Conservation (phyloP, 176 grass and related monocot species). For the Zizania latifolia region DNA sequence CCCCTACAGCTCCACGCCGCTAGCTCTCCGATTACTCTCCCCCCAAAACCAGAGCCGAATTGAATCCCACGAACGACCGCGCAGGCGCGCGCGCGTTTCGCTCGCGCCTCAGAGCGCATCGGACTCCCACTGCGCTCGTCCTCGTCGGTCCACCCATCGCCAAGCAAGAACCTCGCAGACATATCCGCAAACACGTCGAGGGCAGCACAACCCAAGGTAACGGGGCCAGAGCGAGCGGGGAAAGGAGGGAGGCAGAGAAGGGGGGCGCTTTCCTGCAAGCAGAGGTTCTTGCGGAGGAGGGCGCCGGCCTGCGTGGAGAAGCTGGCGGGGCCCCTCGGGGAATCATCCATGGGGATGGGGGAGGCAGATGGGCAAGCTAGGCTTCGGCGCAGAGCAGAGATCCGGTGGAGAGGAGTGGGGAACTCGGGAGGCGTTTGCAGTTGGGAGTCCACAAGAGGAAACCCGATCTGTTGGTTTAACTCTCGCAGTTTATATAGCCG, state of each 20-base stretch:
- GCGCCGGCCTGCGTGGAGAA: slow-evolving; percentile 51
- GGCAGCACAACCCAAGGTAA: background rate
- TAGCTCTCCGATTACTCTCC: background rate
- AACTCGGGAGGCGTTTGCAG: background rate
- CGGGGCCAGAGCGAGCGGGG: background rate
- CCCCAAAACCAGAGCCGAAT: background rate
- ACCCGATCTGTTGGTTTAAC: background rate
- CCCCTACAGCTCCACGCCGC: background rate
- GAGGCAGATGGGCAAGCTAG: background rate
- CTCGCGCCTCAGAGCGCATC: background rate
- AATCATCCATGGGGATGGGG: slow-evolving; percentile 22
- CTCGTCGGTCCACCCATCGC: background rate
- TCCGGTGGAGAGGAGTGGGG: background rate
- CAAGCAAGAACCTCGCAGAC: background rate
- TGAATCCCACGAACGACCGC: background rate
- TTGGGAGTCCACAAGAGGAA: background rate
- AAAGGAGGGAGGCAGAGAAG: background rate
- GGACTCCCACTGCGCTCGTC: background rate
- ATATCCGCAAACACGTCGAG: slow-evolving; percentile 17
- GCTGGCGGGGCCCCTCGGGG: slow-evolving; percentile 24
- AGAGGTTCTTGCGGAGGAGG: slow-evolving; percentile 58
- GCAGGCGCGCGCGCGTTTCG: too few relatives aligned
- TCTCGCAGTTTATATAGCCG: background rate
- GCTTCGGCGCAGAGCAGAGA: background rate
- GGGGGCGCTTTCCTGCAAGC: slow-evolving; percentile 36